These are phyloP conservation scores for Chrysosporium keratinophilum DNA, from an alignment of 2,329 filamentous ascomycete species.

Conservation along the genomic window DNA sequence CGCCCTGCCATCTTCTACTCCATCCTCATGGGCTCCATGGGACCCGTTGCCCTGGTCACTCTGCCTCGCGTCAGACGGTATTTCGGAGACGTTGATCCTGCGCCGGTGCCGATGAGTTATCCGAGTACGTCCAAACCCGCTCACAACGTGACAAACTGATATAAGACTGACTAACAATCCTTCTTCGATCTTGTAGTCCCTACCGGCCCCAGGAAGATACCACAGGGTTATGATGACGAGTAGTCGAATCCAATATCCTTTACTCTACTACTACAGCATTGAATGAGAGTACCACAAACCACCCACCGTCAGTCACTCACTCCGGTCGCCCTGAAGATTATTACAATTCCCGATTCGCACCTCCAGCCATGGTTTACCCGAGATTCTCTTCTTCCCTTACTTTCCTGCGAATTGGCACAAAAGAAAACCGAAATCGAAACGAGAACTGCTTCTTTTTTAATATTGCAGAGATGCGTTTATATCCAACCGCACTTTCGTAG, in stretches of 20 bases:
- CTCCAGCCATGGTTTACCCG: no score
- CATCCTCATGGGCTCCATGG: conserved; percentile 59
- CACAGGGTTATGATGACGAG: conserved; percentile 40
- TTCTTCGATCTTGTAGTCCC: conserved; percentile 30
- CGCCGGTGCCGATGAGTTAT: conserved; percentile 76
- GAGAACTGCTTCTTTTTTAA: no score
- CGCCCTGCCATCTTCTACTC: conserved; percentile 89
- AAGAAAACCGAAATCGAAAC: no score
- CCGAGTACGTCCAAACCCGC: conserved; percentile 79
- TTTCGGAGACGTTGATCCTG: conserved; percentile 63
- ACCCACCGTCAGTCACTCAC: no score
- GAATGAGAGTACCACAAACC: background rate
- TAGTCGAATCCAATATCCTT: background rate
- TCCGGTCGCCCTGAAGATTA: no score
- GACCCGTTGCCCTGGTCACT: conserved; percentile 58
- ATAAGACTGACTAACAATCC: background rate
- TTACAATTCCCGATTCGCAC: no score
- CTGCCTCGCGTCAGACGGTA: conserved; percentile 63
- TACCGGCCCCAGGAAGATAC: conserved; percentile 36
- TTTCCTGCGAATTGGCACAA: no score
- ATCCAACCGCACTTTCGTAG: no score
- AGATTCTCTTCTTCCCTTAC: no score
- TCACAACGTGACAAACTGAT: no score
- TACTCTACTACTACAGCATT: background rate
- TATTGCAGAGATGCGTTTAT: no score